Conservation (phyloP, 1,139 yeast species). For the Suhomyces taliae region DNA sequence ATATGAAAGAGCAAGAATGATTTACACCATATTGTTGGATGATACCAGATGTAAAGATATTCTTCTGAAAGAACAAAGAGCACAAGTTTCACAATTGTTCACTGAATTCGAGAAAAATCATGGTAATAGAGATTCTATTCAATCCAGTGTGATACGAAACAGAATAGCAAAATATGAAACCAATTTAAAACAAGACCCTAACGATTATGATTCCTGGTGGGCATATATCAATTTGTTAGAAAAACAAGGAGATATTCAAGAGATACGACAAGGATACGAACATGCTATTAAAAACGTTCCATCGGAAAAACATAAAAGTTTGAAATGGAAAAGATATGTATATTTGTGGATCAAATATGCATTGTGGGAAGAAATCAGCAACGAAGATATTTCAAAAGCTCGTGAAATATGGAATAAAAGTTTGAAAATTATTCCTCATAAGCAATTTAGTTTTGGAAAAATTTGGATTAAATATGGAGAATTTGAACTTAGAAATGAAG, state of each 20-base stretch:
- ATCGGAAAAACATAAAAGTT: slow-evolving; percentile 30
- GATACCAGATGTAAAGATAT: slow-evolving; percentile 21
- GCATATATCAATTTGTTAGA: slow-evolving; percentile 43
- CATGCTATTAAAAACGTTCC: slow-evolving; percentile 45
- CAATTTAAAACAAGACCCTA: slow-evolving; percentile 45
- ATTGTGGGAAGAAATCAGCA: slow-evolving; percentile 57
- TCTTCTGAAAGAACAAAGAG: slow-evolving; percentile 44
- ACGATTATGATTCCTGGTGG: slow-evolving; percentile 85
- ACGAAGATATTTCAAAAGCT: slow-evolving; percentile 44
- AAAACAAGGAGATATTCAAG: slow-evolving; percentile 4
- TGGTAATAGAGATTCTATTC: slow-evolving; percentile 58
- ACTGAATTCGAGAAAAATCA: slow-evolving; percentile 64
- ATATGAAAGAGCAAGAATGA: slow-evolving; percentile 62
- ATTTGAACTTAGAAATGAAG: slow-evolving; percentile 66
- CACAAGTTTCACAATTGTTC: slow-evolving; percentile 45
- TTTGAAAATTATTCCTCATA: slow-evolving; percentile 55
- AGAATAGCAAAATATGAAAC: slow-evolving; percentile 57
- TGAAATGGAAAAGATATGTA: slow-evolving; percentile 67
- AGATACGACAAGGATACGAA: slow-evolving; percentile 33
- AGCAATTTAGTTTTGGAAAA: slow-evolving; percentile 63
- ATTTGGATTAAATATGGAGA: slow-evolving; percentile 73
- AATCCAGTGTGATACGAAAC: slow-evolving; percentile 50
- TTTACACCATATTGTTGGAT: slow-evolving; percentile 56
- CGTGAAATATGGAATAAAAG: slow-evolving; percentile 53
- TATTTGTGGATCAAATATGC: slow-evolving; percentile 71